These are phyloP conservation scores for Fusarium azukiicola DNA, from an alignment of 2,329 filamentous ascomycete genomes.

Conservation along the genomic window DNA sequence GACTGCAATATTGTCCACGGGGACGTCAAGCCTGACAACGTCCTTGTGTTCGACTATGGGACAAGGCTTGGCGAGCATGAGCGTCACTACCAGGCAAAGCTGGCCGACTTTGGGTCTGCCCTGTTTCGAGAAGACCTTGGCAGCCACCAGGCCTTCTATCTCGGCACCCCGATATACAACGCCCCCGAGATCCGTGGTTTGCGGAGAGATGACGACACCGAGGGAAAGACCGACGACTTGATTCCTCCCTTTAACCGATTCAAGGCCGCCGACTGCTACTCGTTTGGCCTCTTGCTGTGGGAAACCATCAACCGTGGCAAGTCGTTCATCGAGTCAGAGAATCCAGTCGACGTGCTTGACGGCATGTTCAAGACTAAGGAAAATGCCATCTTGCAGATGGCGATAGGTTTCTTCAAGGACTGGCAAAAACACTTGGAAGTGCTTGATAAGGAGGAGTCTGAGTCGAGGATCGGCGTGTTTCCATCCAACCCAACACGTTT, in stretches of 20 bases:
- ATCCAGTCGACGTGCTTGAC: neutral
- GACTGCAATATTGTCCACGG: slow-evolving; percentile 34
- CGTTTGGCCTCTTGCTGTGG: slow-evolving; percentile 24
- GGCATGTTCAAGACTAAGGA: slow-evolving; percentile 2
- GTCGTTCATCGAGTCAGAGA: slow-evolving; percentile 17
- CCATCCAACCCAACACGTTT: slow-evolving; percentile 19
- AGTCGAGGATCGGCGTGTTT: neutral
- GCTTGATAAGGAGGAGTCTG: neutral
- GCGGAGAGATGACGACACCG: neutral
- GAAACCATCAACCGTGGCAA: slow-evolving; percentile 21
- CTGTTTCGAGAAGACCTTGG: slow-evolving; percentile 21
- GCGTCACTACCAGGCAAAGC: slow-evolving; percentile 25
- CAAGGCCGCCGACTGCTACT: slow-evolving; percentile 25
- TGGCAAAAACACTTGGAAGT: neutral
- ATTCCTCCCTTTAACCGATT: neutral
- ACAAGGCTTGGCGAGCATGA: slow-evolving; percentile 19
- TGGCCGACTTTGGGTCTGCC: slow-evolving; percentile 29
- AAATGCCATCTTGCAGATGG: slow-evolving; percentile 6
- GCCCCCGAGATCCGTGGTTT: slow-evolving; percentile 27
- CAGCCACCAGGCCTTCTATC: slow-evolving; percentile 1
- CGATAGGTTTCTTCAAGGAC: neutral
- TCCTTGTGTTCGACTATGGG: slow-evolving; percentile 22
- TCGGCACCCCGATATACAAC: slow-evolving; percentile 31
- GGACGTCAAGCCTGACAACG: slow-evolving; percentile 31
- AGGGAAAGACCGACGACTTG: neutral